Percentiles rank a stretch among this genome's conserved stretches.
phyloP scores from a whole-genome alignment of 2,329 filamentous ascomycete species.

The Ophiocordyceps camponoti-floridani region DNA sequence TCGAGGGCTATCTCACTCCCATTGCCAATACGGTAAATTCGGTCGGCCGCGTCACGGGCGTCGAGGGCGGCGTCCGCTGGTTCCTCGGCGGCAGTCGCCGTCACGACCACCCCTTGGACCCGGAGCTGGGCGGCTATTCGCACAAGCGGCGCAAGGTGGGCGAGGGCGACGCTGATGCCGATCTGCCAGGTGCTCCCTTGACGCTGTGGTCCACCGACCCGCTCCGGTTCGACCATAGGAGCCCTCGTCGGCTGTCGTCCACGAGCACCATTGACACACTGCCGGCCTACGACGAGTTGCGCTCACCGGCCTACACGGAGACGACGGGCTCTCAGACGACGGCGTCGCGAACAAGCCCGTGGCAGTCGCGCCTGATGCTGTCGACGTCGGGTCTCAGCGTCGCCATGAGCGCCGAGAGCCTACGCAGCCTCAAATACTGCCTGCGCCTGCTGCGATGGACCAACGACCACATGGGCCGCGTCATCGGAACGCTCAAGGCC shows the following conservation, averaged over 20 bases:
- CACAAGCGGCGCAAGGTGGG: slow-evolving; percentile 40
- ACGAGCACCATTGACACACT: slow-evolving; percentile 55
- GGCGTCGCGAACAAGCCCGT: slow-evolving; percentile 22
- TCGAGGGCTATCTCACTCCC: slow-evolving; percentile 75
- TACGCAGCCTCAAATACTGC: slow-evolving; percentile 72
- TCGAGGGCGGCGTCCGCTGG: slow-evolving; percentile 74
- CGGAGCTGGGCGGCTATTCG: slow-evolving; percentile 25
- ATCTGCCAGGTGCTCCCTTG: neutral
- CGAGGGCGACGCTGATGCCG: slow-evolving; percentile 4
- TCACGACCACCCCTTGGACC: slow-evolving; percentile 25
- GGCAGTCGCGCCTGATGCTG: slow-evolving; percentile 74
- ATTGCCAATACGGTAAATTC: slow-evolving; percentile 75
- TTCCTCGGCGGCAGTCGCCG: slow-evolving; percentile 49
- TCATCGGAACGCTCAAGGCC: slow-evolving; percentile 55
- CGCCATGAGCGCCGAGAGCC: slow-evolving; percentile 76
- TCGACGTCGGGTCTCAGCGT: slow-evolving; percentile 82
- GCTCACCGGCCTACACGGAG: slow-evolving; percentile 60
- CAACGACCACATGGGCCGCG: slow-evolving; percentile 61
- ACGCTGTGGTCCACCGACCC: slow-evolving; percentile 6
- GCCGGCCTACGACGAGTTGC: slow-evolving; percentile 67
- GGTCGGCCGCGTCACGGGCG: slow-evolving; percentile 69
- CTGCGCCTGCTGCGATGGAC: slow-evolving; percentile 64
- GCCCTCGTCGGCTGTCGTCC: slow-evolving; percentile 39
- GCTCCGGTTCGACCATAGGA: slow-evolving; percentile 10
- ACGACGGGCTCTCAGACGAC: slow-evolving; percentile 15